Evolutionary conservation across 345 rosid species (phyloP).

Genomic region (Brassica carinata): DNA sequence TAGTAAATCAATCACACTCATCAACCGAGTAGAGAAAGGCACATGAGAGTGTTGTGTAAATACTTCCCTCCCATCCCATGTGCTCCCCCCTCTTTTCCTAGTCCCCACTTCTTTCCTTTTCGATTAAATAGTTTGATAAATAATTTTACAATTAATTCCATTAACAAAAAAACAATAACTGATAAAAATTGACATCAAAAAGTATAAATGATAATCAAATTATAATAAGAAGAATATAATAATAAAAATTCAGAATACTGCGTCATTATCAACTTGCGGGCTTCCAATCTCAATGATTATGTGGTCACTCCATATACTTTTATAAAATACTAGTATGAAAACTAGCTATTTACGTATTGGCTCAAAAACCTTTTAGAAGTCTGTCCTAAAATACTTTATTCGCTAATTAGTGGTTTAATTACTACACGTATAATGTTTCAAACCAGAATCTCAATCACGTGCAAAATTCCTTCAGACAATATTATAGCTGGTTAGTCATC

Average conservation of each 20-base stretch:
- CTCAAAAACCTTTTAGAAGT: neutral
- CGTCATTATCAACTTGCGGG: conserved; percentile 18
- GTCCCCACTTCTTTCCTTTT: too few relatives aligned
- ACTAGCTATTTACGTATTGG: conserved; percentile 1
- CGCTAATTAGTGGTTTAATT: conserved; percentile 12
- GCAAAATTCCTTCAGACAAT: conserved; percentile 8
- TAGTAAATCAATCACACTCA: too few relatives aligned
- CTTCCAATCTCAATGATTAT: conserved; percentile 29
- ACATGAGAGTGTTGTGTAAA: too few relatives aligned
- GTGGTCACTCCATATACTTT: conserved; percentile 15
- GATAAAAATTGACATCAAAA: too few relatives aligned
- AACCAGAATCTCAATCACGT: conserved; percentile 26
- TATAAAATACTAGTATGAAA: conserved; percentile 13
- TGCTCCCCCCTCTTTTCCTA: too few relatives aligned
- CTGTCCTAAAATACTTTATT: neutral
- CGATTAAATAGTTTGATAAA: too few relatives aligned
- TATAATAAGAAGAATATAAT: too few relatives aligned
- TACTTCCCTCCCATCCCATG: too few relatives aligned
- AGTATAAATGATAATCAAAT: too few relatives aligned
- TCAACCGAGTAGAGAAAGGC: too few relatives aligned
- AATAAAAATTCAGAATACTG: conserved; percentile 12
- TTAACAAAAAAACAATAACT: too few relatives aligned
- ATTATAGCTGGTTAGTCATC: neutral
- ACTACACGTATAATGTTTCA: conserved; percentile 1
- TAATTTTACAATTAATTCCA: too few relatives aligned